These are phyloP conservation scores for Alternaria angustiovoidea DNA, from an alignment of 2,329 filamentous ascomycete genomes.

Conservation along the genomic window DNA sequence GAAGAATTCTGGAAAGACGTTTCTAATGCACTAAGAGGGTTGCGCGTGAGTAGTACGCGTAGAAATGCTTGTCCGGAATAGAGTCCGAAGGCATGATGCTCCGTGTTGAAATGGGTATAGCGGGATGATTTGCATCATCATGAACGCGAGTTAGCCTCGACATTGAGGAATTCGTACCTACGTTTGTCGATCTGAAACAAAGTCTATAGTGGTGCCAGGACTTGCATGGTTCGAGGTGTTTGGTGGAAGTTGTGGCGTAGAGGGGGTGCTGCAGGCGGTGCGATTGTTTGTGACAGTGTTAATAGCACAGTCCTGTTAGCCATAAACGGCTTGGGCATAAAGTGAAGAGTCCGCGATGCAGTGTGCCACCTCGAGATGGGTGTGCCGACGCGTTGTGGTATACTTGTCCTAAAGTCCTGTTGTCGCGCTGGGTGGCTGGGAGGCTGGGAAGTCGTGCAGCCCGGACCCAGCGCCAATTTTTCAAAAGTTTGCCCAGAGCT, in stretches of 20 bases:
- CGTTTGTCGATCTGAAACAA: background rate
- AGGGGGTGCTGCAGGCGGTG: background rate
- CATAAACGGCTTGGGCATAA: background rate
- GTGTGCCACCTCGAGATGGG: background rate
- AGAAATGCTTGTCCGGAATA: slow-evolving; percentile 11
- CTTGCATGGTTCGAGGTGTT: background rate
- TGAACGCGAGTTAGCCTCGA: background rate
- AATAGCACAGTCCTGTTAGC: background rate
- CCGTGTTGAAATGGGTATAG: slow-evolving; percentile 21
- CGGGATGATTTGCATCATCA: background rate
- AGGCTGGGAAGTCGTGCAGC: background rate
- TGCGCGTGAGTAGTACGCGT: slow-evolving; percentile 4
- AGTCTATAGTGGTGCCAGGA: no score
- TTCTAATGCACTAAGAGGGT: slow-evolving; percentile 7
- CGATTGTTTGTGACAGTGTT: background rate
- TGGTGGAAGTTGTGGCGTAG: background rate
- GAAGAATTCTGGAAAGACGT: slow-evolving; percentile 27
- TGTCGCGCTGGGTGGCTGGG: background rate
- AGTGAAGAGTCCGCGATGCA: background rate
- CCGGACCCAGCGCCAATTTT: background rate
- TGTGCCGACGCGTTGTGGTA: background rate
- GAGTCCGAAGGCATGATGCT: slow-evolving; percentile 7
- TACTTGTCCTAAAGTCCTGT: background rate
- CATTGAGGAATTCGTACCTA: background rate
- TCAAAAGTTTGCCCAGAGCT: background rate